Evolutionary conservation across 495 filamentous ascomycete genomes (phyloP), one percentile per base, ranked within the genome.

Genomic region (Penicillium arizonense): DNA sequence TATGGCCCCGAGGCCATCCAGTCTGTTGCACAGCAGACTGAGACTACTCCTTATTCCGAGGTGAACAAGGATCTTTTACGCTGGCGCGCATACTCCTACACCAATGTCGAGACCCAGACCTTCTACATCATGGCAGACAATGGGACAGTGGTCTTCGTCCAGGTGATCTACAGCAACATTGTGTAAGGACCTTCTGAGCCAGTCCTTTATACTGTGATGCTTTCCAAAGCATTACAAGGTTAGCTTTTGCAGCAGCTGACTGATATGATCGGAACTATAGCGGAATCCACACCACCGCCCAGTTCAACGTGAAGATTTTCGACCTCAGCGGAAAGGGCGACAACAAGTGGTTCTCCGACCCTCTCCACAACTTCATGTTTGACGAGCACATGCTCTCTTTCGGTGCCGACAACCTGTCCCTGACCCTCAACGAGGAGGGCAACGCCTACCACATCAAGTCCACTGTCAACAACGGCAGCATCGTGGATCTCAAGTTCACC

Each of bases 161-260:
- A 97, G 78, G 80, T 97, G 69, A 96, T 97, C 67, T 97, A 97
- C 81, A 96, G 88, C 74, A 98, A 96, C 72, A 89, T 98, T 71
- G 87, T 82, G 94, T 97, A 82, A 78, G 91, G 11, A 35, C 14
- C 37, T 7, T 14, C 3, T 4, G 3, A 37, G 12, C 13, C 11
- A 18, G 10, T 34, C 7, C 28, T 26, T 14, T 67, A 21, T 45
- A 38, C 21, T 32, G 24, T 46, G 12, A 13, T 13, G 40, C 4
- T 28, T 14, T 16, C 21, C n/a, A 26, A 2, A 36, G 18, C 24
- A 26, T 26, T 4, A 26, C 4, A 26, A 23, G 26, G 35, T 10
- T 2, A 23, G n/a, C 1, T 2, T 24, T 4, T 18, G 5, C 21
- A 35, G 14, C 8, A 13, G 20, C 43, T 55, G 45, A 52, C 37